phyloP scores from a whole-genome alignment of 2,329 filamentous ascomycete genomes.

The Setomelanomma holmii region DNA sequence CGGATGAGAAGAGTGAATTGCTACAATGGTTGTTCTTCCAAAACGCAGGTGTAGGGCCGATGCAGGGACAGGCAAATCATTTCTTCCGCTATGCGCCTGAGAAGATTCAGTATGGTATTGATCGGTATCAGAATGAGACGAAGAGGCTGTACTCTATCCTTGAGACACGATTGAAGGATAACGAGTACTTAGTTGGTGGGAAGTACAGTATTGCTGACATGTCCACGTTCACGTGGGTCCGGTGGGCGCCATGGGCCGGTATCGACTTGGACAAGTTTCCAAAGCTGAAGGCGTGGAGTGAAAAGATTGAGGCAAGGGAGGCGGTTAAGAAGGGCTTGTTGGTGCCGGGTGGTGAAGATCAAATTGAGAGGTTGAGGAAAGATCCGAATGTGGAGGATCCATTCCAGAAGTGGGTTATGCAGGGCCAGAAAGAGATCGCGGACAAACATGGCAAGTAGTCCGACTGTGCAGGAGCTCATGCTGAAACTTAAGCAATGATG shows the following conservation, averaged over 20 bases:
- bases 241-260: conserved; percentile 64
- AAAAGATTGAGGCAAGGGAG: conserved; percentile 34
- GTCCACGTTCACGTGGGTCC: conserved; percentile 78
- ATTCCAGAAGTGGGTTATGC: conserved; percentile 33
- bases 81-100: conserved; percentile 81
- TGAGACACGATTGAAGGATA: conserved; percentile 67
- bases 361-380: conserved; percentile 29
- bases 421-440: conserved; percentile 26
- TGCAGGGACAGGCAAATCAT: conserved; percentile 80
- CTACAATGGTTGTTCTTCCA: conserved; percentile 75
- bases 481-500: too few relatives aligned
- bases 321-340: conserved; percentile 64
- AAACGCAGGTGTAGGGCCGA: conserved; percentile 78
- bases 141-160: conserved; percentile 79
- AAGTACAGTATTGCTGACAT: conserved; percentile 70
- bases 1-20: conserved; percentile 76
- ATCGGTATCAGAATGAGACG: conserved; percentile 81
- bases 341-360: conserved; percentile 31
- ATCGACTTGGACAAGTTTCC: conserved; percentile 72
- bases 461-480: too few relatives aligned
- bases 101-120: conserved; percentile 78
- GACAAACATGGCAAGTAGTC: conserved; percentile 22
- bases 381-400: conserved; percentile 31
- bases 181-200: conserved; percentile 65
- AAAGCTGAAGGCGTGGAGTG: conserved; percentile 61